Evolutionary conservation across 495 filamentous ascomycete genomes (phyloP), one percentile per base, ranked within the genome.

Genomic region (Evernia prunastri): DNA sequence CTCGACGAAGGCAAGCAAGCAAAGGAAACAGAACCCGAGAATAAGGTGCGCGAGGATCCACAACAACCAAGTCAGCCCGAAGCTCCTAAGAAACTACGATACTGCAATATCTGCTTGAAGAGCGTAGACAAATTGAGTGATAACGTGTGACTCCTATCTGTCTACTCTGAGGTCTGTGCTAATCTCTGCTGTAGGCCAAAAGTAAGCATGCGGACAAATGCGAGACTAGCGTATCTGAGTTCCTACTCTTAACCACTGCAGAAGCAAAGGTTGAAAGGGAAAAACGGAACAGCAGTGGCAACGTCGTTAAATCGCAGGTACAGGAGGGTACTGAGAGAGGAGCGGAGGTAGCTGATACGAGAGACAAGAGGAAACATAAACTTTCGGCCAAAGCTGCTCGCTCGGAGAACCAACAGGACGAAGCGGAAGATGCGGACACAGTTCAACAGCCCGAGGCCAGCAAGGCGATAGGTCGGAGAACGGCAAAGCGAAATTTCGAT

Each of bases 191-290:
- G 18, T 33, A 54, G 45, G 31, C 31, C 23, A 56, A 54, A 17
- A 56, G 25, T 17, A 54, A 62, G 47, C 60, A 62, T 29, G 60
- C 60, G 31, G 60, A 49, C 12, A 62, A 62, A 42, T 62, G 60
- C 47, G 45, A 53, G 29, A 62, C 47, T 5, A 54, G 35, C 9
- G 33, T 39, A 11, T 43, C 60, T 2, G 45, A 36, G 1, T 62
- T 56, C 23, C 3, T 31, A 8, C 27, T 37, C 47, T 17, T 62
- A 1, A 53, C 31, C 12, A 20, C 35, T 1, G 25, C 29, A 62
- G 47, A 62, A 42, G 60, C 60, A 37, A 53, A 42, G 13, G 20
- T 15, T 3, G 18, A 36, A n/a, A 47, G 58, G 20, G 33, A 40
- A 42, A 60, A 43, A n/a, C 58, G 33, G 29, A 58, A 27, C n/a